Base-by-base conservation (phyloP, 2,329 filamentous ascomycete genomes). In the Neocucurbitaria cava region DNA sequence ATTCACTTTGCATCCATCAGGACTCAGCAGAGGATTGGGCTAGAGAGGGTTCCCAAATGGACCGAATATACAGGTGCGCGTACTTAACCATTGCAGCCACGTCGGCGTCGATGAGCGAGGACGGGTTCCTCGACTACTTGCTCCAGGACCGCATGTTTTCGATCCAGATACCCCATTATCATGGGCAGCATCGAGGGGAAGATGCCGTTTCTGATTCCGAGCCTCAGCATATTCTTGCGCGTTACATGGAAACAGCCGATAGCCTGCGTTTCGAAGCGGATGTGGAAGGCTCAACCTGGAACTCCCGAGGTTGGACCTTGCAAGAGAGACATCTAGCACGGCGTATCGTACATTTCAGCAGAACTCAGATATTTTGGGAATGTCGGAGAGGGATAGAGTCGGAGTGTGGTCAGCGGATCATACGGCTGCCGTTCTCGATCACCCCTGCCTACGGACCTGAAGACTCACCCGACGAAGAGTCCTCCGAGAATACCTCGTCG, bases 1-100 rank as follows among this genome's bases (percentile, higher is more conserved):
- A 55, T 36, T 55, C 52, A 11, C 20, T 66, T 10, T 64, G 61
- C 36, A 64, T 64, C 35, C 15, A 58, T 17, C 61, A 64, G 51
- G 59, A 62, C 35, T 43, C 38, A 11, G 33, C 39, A 20, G 48
- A 50, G 18, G 61, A 65, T 38, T 65, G 62, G 62, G 33, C 42
- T 13, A 36, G n/a, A 20, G 53, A 65, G 45, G 48, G 42, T 10
- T 38, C 49, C 4, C 42, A 46, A 24, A 65, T 65, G 61, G 47
- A 41, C 28, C 45, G 33, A 7, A 52, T 63, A 21, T 65, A 61
- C 42, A 44, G 45, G 10, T 50, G 44, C 15, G 53, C 61, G 11
- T 52, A 20, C 15, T 10, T 58, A 20, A 64, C 51, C 5, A 43
- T 64, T 40, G 59, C 59, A 3, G 52, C 59, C 31, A 28, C 26